Base-by-base conservation (phyloP, 2,329 filamentous ascomycete genomes). In the Cercospora sp. region DNA sequence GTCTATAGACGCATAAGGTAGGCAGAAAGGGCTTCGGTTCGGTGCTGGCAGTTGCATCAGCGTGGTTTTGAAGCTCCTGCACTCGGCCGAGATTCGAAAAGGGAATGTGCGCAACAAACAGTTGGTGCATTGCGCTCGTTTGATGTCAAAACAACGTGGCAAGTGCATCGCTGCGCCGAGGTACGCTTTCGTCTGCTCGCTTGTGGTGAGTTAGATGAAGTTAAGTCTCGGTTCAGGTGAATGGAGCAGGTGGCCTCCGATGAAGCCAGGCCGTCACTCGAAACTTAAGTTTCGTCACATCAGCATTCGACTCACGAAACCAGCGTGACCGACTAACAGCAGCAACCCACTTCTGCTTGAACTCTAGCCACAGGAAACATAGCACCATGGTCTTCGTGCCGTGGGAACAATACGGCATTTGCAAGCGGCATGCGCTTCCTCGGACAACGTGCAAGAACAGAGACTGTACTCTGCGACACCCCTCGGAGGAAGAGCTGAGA, bases 381-480 rank as follows among this genome's bases (percentile, higher is more conserved):
- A 42, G 18, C 20, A 63, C 12, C 40, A 74, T 74, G 73, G 69
- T 71, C 16, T 72, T 64, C 66, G 70, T 75, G 13, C 63, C 68
- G 30, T 75, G 73, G 73, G 63, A 68, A 48, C 60, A 67, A 13
- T 65, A 69, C n/a, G 72, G 73, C 53, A 74, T 75, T 57, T 75
- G 73, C 71, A 70, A 68, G 61, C 71, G 23, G 63, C 67, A 70
- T 67, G 73, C 66, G 18, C 61, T 69, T 65, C 42, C 61, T 31
- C 51, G 66, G 10, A 62, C 66, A 5, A 67, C 64, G 45, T 73
- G 69, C 63, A 60, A 57, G 9, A 42, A 64, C 3, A 60, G 45
- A 9, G 4, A 62, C 10, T 74, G 73, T 60, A 57, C 45, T 31
- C 73, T 63, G 66, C 30, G 42, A 10, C 73, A 75, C 65, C 72